Base-by-base conservation (phyloP, 306 rosid species). In the Ormosia semicastrata region DNA sequence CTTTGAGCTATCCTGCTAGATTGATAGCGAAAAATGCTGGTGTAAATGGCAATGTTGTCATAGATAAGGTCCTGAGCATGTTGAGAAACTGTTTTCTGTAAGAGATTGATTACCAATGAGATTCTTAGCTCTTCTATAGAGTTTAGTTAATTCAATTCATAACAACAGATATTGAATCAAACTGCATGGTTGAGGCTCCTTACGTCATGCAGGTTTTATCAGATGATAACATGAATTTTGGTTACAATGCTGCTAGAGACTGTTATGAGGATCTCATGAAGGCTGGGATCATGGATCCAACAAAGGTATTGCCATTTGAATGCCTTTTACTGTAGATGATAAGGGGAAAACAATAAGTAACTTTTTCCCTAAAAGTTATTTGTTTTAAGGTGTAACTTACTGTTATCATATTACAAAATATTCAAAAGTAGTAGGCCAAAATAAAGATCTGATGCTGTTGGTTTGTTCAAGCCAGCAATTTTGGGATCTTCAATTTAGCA, bases 1-100 rank as follows among this genome's bases (percentile, higher is more conserved):
- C 97, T 78, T 81, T 95, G 88, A 83, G 89, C 83, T 95, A 93
- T 78, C 99, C 98, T 40, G 79, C 90, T 11, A 89, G 92, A 86
- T 73, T 90, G 75, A 95, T 95, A 79, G 97, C 99, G 1, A 95
- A 93, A 87, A 95, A 95, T 81, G 98, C 99, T 6, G 98, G 98
- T 63, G 93, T 83, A 62, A 95, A 93, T 86, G 98, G 99, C 86
- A 93, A 49, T 80, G 89, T 91, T 44, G 93, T 93, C 75, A 83
- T 95, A 56, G 89, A 95, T 60, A 91, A 91, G 97, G 99, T 95
- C 62, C 70, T 79, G 70, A 78, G 47, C 78, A 66, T 57, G 82
- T 83, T 40, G 85, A 86, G 69, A 68, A 49, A 39, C 64, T 58
- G 66, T 68, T 76, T 75, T 86, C 54, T 74, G 24, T 70, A 50